Evolutionary conservation across 768 basidiomycete genomes (phyloP), one percentile per base, ranked within the genome.

Genomic region (Russula sp.): DNA sequence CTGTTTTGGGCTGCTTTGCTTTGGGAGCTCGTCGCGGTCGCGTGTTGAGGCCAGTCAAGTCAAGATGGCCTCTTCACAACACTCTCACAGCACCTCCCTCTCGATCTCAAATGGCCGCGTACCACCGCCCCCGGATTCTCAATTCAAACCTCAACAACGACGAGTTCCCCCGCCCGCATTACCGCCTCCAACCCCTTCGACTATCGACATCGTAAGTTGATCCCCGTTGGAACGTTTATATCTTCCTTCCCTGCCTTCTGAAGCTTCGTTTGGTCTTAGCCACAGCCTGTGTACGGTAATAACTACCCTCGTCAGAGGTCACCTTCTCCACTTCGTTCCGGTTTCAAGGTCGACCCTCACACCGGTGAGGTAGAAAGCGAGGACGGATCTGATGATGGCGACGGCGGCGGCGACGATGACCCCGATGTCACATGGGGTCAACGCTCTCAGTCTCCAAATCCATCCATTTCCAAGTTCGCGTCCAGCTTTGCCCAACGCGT

Each of bases 401-500:
- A 80, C 44, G 80, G 78, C 45, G 75, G 77, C 20, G 27, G 73
- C 47, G 78, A 80, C 44, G 80, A 78, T 47, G 75, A 77, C 22
- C 72, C 75, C 50, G 76, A 77, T 49, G 71, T 70, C 2, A 71
- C 74, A 59, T 74, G 77, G 68, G 74, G 73, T 52, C 75, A 76
- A 71, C 76, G 77, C 45, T 82, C 87, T 0, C 82, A 83, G 13
- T 87, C 86, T 0, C 85, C 86, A 1, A 75, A 85, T 2, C 83
- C 89, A 1, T 90, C 89, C 16, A 83, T 91, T 11, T 82, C 87
- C 37, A 80, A 85, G 68, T 81, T 91, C 63, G 90, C 89, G 47
- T 79, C 87, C 16, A 87, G 80, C 73, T 80, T 92, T 61, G 88
- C 88, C 6, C 86, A 89, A 65, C 82, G 85, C 44, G 84, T 92